Evolutionary conservation across 345 rosid species (phyloP), one percentile per base, ranked within the genome.

Genomic region (Lagerstroemia speciosa): DNA sequence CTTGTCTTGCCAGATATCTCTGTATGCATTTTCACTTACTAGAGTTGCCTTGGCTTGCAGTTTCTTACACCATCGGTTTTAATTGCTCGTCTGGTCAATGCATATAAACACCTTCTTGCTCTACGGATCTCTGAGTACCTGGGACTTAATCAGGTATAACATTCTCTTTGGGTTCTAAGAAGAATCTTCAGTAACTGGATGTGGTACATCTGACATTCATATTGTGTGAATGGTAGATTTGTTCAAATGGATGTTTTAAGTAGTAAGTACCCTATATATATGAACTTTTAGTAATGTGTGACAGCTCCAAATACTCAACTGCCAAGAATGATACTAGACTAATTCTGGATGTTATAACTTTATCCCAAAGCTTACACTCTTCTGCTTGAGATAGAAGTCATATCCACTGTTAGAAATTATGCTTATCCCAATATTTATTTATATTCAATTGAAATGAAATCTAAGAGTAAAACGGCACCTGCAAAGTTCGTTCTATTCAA

Each of bases 81-180:
- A 81, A 82, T 89, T 79, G 81, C 88, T 73, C 99, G 99, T 73
- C 78, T 94, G 77, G 87, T 94, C 75, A 94, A 94, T 83, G 86
- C 92, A 57, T 88, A 89, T 67, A 78, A 63, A 62, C 99, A 94
- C 78, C 89, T 94, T 77, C 88, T 91, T 74, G 98, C 98, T 12
- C 77, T 92, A 10, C 83, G 89, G 72, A 80, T 94, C 78, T 88
- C 99, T 50, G 96, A 94, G 80, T 89, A 91, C 76, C 76, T 87
- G 69, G 96, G 91, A 78, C 86, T 89, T 90, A 94, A 87, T 81
- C 93, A 89, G 83, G 99, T 91, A 83, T 76, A 11, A 24, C 32
- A 30, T 58, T 30, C 19, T 16, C n/a, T 58, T 58, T 30, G 34
- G 20, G 29, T 27, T 27, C 15, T 10, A 27, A n/a, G 12, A 14